These are phyloP conservation scores for Cutaneotrichosporon arboriforme DNA, from an alignment of 1,284 basidiomycete genomes.

Conservation along the genomic window DNA sequence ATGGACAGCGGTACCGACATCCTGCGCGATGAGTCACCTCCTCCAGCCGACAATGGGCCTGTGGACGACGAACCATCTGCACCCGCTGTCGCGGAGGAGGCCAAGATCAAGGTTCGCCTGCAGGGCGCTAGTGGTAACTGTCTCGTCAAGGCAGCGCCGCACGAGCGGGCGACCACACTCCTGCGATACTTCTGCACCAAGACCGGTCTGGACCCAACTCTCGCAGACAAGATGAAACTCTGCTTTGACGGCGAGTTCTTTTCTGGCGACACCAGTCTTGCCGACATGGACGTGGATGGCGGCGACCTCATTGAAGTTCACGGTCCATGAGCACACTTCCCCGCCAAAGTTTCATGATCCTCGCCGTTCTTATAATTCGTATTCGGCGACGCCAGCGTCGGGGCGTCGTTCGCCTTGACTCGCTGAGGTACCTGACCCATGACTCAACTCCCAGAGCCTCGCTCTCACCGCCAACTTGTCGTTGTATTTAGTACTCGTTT, in stretches of 20 bases:
- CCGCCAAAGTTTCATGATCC: too few relatives aligned
- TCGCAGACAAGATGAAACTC: conserved; percentile 14
- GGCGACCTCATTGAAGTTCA: conserved; percentile 29
- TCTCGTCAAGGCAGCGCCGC: background rate
- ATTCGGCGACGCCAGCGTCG: too few relatives aligned
- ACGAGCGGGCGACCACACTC: conserved; percentile 9
- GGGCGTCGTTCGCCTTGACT: too few relatives aligned
- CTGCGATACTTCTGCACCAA: conserved; percentile 22
- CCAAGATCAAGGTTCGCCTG: conserved; percentile 6
- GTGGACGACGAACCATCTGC: background rate
- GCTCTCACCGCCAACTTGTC: too few relatives aligned
- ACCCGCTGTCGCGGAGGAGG: background rate
- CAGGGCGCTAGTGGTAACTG: conserved; percentile 12
- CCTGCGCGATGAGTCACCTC: background rate
- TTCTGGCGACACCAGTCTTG: conserved; percentile 12
- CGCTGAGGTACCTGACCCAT: too few relatives aligned
- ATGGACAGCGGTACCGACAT: background rate
- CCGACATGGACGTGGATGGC: conserved; percentile 28
- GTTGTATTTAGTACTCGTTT: too few relatives aligned
- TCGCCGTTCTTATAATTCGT: too few relatives aligned
- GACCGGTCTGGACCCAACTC: background rate
- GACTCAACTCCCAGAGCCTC: too few relatives aligned
- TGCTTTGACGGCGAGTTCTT: conserved; percentile 29
- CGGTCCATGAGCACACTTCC: too few relatives aligned
- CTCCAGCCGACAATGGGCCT: background rate